A percentile compares a stretch with the other conserved stretches of the same genome.
These are phyloP conservation scores for Xerocomus spinulosus DNA, from an alignment of 768 basidiomycete species.

Conservation along the genomic window DNA sequence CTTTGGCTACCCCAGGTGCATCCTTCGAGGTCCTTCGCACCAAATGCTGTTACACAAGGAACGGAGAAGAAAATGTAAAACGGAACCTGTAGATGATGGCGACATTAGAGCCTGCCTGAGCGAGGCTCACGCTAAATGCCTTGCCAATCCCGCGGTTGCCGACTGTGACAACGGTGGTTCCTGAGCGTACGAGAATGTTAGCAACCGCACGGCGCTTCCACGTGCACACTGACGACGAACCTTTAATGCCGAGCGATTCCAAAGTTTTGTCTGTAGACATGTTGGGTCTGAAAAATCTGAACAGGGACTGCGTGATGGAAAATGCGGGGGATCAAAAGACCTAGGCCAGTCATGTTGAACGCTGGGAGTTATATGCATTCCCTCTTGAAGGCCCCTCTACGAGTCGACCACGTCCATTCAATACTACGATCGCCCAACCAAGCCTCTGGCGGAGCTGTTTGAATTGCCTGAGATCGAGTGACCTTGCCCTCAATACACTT, in stretches of 20 bases:
- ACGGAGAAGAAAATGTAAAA: background rate
- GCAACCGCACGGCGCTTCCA: background rate
- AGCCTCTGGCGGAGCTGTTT: too few relatives aligned
- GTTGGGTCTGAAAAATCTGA: background rate
- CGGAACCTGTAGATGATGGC: conserved; percentile 56
- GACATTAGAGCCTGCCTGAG: conserved; percentile 51
- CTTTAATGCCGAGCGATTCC: conserved; percentile 20
- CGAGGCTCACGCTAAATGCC: conserved; percentile 42
- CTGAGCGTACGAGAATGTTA: conserved; percentile 23
- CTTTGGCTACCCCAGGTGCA: conserved; percentile 43
- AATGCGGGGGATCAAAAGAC: background rate
- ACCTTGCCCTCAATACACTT: conserved; percentile 1
- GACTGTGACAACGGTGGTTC: conserved; percentile 53
- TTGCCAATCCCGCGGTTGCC: conserved; percentile 59
- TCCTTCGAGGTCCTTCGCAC: conserved; percentile 39
- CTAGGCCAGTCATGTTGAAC: too few relatives aligned
- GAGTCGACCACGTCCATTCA: conserved; percentile 9
- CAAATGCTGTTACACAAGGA: background rate
- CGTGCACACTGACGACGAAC: conserved; percentile 22
- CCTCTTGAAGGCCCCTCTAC: conserved; percentile 14
- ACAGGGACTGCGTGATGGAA: conserved; percentile 15
- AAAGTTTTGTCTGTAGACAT: conserved; percentile 6
- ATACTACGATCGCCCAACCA: conserved; percentile 8
- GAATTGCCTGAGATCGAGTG: conserved; percentile 23
- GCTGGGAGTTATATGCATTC: too few relatives aligned